Evolutionary conservation across 495 filamentous ascomycete species (phyloP).

Genomic region (Lophium mytilinum): DNA sequence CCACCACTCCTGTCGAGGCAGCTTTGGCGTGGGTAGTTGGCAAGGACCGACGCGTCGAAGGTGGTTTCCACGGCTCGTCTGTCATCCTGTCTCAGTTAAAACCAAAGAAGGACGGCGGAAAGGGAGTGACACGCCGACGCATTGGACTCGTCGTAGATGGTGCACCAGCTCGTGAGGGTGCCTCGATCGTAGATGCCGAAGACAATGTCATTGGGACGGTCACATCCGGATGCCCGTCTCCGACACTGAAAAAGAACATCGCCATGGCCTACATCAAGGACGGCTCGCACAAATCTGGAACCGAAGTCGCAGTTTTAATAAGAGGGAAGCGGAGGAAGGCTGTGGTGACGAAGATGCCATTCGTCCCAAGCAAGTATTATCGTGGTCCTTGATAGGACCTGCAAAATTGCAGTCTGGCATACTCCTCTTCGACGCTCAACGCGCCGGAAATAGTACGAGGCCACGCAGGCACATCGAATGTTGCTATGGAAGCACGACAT

Average conservation of each 20-base stretch:
- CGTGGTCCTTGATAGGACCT: slow-evolving; percentile 14
- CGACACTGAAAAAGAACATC: slow-evolving; percentile 77
- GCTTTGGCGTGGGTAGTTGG: slow-evolving; percentile 79
- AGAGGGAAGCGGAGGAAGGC: slow-evolving; percentile 75
- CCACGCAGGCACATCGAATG: no score
- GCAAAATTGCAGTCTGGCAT: no score
- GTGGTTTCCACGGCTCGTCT: slow-evolving; percentile 63
- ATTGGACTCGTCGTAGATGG: slow-evolving; percentile 79
- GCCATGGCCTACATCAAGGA: slow-evolving; percentile 91
- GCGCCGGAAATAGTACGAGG: no score
- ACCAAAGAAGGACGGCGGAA: slow-evolving; percentile 57
- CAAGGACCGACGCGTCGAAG: slow-evolving; percentile 59
- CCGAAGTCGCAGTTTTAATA: slow-evolving; percentile 71
- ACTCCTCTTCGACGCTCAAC: no score
- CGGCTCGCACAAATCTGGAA: slow-evolving; percentile 78
- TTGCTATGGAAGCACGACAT: no score
- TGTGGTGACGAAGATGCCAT: slow-evolving; percentile 85
- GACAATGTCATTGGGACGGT: slow-evolving; percentile 59
- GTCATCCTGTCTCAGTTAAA: slow-evolving; percentile 63
- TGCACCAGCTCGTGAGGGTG: slow-evolving; percentile 83
- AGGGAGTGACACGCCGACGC: slow-evolving; percentile 60
- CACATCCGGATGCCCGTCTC: slow-evolving; percentile 85
- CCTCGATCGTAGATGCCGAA: slow-evolving; percentile 58
- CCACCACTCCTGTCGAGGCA: slow-evolving; percentile 79
- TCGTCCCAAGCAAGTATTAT: slow-evolving; percentile 73